Evolutionary conservation across 371 early-diverging fungal species (phyloP), one percentile per base, ranked within the genome.

Genomic region (Mucor racemosus): DNA sequence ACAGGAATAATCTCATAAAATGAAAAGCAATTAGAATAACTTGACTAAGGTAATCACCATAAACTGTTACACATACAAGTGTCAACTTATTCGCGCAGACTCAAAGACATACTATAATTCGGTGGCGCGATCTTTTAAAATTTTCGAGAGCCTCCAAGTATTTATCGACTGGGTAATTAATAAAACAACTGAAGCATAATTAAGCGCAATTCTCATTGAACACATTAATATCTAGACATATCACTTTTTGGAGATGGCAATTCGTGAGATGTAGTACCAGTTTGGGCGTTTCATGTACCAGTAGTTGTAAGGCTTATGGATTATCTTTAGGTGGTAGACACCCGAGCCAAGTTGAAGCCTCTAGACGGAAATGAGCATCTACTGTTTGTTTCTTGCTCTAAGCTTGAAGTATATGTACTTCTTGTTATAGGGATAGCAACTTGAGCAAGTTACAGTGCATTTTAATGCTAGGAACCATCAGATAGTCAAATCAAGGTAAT

Each of bases 261-360:
- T 61, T 61, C 38, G 53, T 63, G 55, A 42, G 9, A 63, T 63
- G 13, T 56, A 41, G 41, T 34, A 26, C 34, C 40, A 63, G 54
- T 44, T 44, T 7, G 56, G 33, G 55, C 40, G 54, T 40, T 33
- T 40, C 44, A 67, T 67, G 67, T 58, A 68, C 68, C 68, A 62
- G 63, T 53, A 68, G 59, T 5, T 58, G 64, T 68, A 68, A 63
- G 68, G 42, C 55, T 68, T 68, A 68, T 58, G 68, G 68, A 59
- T 33, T 40, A 53, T 35, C 68, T 68, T 68, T 63, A 54, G 68
- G 14, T 53, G 35, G 63, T 68, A 63, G n/a, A 58, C 63, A 68
- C 36, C 58, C 42, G 68, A 68, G 59, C 68, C 59, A 68, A 63
- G 68, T 58, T 35, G 59, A 62, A 58, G 11, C 50, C 63, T 68